A percentile compares a stretch with the other conserved stretches of the same genome.
These are phyloP conservation scores for Boletus sensibilis DNA, from an alignment of 768 basidiomycete species.

Conservation along the genomic window DNA sequence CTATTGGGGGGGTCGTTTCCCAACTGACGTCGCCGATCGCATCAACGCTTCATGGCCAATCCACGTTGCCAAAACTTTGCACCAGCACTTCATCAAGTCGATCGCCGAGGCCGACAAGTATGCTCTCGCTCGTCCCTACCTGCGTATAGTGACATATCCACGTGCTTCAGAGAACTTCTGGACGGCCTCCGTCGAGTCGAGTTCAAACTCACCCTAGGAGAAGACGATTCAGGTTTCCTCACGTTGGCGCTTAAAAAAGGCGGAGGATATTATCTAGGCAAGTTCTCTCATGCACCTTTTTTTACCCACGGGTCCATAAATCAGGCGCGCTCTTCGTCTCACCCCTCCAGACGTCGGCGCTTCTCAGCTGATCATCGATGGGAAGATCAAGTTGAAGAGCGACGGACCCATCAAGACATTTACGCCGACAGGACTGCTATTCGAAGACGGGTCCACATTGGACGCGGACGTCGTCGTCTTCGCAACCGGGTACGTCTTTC, in stretches of 20 bases:
- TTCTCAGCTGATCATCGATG: constrained; percentile 41
- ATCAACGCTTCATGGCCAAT: constrained; percentile 40
- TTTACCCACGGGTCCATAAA: background rate
- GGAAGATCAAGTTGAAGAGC: constrained; percentile 42
- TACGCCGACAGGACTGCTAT: constrained; percentile 18
- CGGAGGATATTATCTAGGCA: constrained; percentile 69
- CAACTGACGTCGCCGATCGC: constrained; percentile 32
- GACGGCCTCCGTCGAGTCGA: constrained; percentile 56
- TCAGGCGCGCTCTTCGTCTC: no score
- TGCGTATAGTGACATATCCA: background rate
- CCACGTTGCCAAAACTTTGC: background rate
- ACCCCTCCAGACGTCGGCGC: constrained; percentile 34
- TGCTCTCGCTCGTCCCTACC: background rate
- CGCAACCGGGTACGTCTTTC: constrained; percentile 1
- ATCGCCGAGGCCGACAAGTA: background rate
- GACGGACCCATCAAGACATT: constrained; percentile 28
- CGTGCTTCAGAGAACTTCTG: constrained; percentile 40
- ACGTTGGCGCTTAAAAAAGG: constrained; percentile 45
- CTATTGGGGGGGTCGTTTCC: constrained; percentile 36
- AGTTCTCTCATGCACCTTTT: background rate
- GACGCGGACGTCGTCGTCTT: constrained; percentile 41
- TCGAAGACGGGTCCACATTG: constrained; percentile 31
- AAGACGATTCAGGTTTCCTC: constrained; percentile 48
- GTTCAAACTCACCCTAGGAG: constrained; percentile 52
- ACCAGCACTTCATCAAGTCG: background rate